Evolutionary conservation across 2,329 filamentous ascomycete genomes (phyloP), one percentile per base, ranked within the genome.

Genomic region (Aspergillus fumigatiaffinis): DNA sequence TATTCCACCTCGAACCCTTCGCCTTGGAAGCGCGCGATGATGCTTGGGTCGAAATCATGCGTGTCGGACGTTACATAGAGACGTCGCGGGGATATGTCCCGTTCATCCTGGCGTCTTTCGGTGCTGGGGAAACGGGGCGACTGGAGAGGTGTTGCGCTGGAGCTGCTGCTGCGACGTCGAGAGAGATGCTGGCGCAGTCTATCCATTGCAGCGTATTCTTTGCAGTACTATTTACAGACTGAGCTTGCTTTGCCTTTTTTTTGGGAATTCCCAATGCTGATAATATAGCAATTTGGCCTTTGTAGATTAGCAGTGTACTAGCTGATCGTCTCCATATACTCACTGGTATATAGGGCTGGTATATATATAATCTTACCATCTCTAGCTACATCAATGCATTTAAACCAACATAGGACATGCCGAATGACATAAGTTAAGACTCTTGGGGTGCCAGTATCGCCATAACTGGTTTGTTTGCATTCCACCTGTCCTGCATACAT

Each of bases 1-100:
- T 86, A 86, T 32, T 75, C 74, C 29, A 84, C 79, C 6, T 77
- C 69, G 66, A 86, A 87, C 2, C 84, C 84, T 69, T 87, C 84
- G 3, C 80, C 78, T 35, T 75, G 71, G 76, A 84, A 86, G 50
- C 81, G 78, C 41, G 78, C 73, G 46, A 82, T 69, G 2, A 79
- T 79, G 32, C 78, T 74, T 17, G 77, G 66, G 66, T 86, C 83
- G 62, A 86, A 86, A 32, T 68, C 55, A n/a, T 60, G 58, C 1
- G 67, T 64, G 53, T 71, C 63, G 17, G 71, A 71, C 47, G 67
- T 68, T 54, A 72, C 48, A 26, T 68, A 62, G 20, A 77, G 68
- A 25, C 64, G 64, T 28, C 67, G 66, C 0, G 59, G 59, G 3
- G 58, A 47, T 1, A 59, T 54, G 12, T 65, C 61, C 48, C 52